Conservation (phyloP, 1,139 yeast genomes). For the Geotrichum aggregatum region DNA sequence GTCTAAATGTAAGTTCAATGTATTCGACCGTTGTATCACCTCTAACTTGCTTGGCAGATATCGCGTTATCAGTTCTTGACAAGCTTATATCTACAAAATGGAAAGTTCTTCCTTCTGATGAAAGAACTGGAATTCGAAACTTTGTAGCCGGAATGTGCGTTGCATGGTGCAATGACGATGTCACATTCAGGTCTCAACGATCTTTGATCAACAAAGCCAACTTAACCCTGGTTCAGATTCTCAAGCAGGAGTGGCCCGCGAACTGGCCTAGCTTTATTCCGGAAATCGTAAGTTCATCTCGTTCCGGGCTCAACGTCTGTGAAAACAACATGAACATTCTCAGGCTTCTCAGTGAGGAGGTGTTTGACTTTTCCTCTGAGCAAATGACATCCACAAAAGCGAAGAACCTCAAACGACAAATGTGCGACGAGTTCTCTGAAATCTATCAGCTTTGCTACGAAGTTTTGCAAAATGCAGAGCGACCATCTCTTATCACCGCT, state of each 20-base stretch:
- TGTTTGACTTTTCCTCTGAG: conserved; percentile 88
- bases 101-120: conserved; percentile 89
- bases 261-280: conserved; percentile 98
- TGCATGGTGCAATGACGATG: conserved; percentile 81
- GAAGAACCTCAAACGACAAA: conserved; percentile 69
- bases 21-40: background rate
- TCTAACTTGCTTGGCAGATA: conserved; percentile 33
- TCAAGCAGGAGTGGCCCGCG: conserved; percentile 98
- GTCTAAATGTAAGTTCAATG: conserved; percentile 54
- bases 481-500: conserved; percentile 76
- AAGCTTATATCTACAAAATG: conserved; percentile 86
- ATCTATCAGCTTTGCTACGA: conserved; percentile 90
- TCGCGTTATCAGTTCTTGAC: conserved; percentile 85
- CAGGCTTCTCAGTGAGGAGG: conserved; percentile 87
- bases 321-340: conserved; percentile 95
- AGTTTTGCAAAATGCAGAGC: conserved; percentile 83
- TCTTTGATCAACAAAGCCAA: conserved; percentile 90
- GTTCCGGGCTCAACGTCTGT: conserved; percentile 86
- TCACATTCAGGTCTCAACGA: conserved; percentile 66
- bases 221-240: conserved; percentile 83
- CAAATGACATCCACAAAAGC: conserved; percentile 97
- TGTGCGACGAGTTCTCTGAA: conserved; percentile 88
- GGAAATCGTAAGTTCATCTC: conserved; percentile 79
- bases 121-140: conserved; percentile 77
- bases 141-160: conserved; percentile 92